phyloP scores from a whole-genome alignment of 306 rosid genomes.

The Luffa aegyptiaca region DNA sequence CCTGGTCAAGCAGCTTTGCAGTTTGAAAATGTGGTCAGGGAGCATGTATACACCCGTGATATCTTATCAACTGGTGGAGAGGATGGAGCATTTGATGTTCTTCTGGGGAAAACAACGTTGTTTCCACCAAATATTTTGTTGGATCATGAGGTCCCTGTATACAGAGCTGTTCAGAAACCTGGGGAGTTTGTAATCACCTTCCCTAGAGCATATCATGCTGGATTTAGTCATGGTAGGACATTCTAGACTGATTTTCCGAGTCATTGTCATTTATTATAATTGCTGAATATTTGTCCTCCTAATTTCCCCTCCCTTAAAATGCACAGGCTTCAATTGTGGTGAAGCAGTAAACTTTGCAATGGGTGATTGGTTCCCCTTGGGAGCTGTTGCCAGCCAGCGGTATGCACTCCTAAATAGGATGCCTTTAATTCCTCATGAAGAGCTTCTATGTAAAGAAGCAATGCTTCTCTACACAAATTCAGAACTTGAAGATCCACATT shows the following conservation, averaged over 20 bases:
- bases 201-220: constrained; percentile 94
- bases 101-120: constrained; percentile 87
- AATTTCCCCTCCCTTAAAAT: constrained; percentile 2
- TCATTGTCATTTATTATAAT: neutral
- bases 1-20: constrained; percentile 89
- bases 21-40: constrained; percentile 86
- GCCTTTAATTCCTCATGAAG: constrained; percentile 93
- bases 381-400: constrained; percentile 86
- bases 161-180: constrained; percentile 89
- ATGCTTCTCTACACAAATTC: constrained; percentile 49
- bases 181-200: constrained; percentile 91
- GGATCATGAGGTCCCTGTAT: constrained; percentile 80
- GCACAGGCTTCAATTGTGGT: constrained; percentile 90
- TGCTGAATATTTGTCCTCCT: neutral
- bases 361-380: constrained; percentile 96
- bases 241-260: neutral
- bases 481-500: constrained; percentile 61
- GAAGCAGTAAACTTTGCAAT: constrained; percentile 98
- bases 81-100: constrained; percentile 96
- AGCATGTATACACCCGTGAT: constrained; percentile 75
- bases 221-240: constrained; percentile 87
- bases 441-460: constrained; percentile 91
- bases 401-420: constrained; percentile 76
- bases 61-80: constrained; percentile 76
- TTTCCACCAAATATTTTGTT: constrained; percentile 85